Percentiles rank a stretch among this genome's conserved stretches.
These are phyloP conservation scores for Globisporangium ultimum DNA, from an alignment of 352 stramenopile genomes.

Conservation along the genomic window DNA sequence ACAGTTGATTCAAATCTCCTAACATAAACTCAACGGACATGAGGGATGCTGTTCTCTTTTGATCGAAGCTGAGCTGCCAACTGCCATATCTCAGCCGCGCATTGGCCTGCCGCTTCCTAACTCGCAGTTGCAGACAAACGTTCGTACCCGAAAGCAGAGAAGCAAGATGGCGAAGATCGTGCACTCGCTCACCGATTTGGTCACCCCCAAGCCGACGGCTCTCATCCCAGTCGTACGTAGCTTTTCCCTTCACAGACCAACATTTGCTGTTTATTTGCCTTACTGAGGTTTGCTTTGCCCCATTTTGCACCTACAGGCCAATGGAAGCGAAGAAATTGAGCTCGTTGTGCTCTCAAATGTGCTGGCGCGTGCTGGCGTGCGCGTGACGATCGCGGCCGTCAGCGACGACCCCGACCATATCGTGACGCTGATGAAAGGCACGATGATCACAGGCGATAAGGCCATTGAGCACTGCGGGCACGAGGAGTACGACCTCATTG, in stretches of 20 bases:
- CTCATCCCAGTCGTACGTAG: slow-evolving; percentile 52
- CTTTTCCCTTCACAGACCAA: neutral
- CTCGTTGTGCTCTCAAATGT: slow-evolving; percentile 46
- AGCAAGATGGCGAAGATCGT: slow-evolving; percentile 40
- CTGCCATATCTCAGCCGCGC: no score
- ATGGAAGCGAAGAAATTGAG: slow-evolving; percentile 67
- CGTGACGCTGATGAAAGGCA: slow-evolving; percentile 51
- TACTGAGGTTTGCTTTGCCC: neutral
- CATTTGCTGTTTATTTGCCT: neutral
- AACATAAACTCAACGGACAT: no score
- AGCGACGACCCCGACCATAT: slow-evolving; percentile 41
- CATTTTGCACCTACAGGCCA: slow-evolving; percentile 23
- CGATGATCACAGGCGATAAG: slow-evolving; percentile 59
- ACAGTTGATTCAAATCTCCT: no score
- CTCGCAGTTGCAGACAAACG: no score
- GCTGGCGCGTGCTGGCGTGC: slow-evolving; percentile 53
- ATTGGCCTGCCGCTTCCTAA: no score
- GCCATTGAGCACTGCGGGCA: slow-evolving; percentile 56
- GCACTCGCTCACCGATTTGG: slow-evolving; percentile 51
- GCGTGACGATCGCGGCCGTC: slow-evolving; percentile 58
- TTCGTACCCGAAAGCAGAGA: neutral
- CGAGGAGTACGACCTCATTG: slow-evolving; percentile 58
- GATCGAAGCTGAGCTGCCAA: no score
- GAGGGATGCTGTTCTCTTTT: no score
- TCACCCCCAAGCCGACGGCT: slow-evolving; percentile 57